Evolutionary conservation across 2,329 filamentous ascomycete species (phyloP).

Genomic region (Fusarium nanum): DNA sequence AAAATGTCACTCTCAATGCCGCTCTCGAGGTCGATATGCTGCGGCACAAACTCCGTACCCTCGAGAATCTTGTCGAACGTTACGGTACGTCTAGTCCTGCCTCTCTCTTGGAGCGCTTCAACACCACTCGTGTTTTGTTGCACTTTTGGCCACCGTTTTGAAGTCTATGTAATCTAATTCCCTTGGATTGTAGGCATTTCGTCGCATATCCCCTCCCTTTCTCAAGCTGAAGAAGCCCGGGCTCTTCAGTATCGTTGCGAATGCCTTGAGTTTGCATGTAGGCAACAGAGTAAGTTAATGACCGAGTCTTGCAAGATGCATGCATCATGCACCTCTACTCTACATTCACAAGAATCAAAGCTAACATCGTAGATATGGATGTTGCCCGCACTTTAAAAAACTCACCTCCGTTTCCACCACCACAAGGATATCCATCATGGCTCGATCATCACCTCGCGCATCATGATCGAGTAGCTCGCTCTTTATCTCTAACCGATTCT

Average conservation of each 20-base stretch:
- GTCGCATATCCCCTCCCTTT: constrained; percentile 58
- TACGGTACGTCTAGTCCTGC: constrained; percentile 57
- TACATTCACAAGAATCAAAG: constrained; percentile 4
- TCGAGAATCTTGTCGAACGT: constrained; percentile 61
- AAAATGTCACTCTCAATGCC: constrained; percentile 60
- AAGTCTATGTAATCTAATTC: constrained; percentile 31
- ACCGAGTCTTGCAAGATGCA: not conserved
- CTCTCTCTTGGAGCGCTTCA: constrained; percentile 17
- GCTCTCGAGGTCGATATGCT: constrained; percentile 66
- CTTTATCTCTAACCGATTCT: constrained; percentile 43
- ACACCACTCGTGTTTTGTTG: constrained; percentile 17
- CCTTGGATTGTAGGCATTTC: constrained; percentile 41
- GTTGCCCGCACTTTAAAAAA: constrained; percentile 48
- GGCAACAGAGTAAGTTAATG: constrained; percentile 51
- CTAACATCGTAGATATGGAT: constrained; percentile 49
- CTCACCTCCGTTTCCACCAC: constrained; percentile 50
- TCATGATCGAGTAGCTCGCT: constrained; percentile 61
- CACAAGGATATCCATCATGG: constrained; percentile 63
- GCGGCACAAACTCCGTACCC: constrained; percentile 64
- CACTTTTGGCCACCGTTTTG: constrained; percentile 7
- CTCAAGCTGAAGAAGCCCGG: constrained; percentile 67
- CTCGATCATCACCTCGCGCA: constrained; percentile 63
- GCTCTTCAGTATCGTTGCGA: constrained; percentile 69
- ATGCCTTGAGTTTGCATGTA: constrained; percentile 65
- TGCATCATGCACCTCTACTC: not conserved